Percentiles rank a stretch among this genome's conserved stretches.
phyloP scores from a whole-genome alignment of 768 basidiomycete species.

The Calvatia gigantea region DNA sequence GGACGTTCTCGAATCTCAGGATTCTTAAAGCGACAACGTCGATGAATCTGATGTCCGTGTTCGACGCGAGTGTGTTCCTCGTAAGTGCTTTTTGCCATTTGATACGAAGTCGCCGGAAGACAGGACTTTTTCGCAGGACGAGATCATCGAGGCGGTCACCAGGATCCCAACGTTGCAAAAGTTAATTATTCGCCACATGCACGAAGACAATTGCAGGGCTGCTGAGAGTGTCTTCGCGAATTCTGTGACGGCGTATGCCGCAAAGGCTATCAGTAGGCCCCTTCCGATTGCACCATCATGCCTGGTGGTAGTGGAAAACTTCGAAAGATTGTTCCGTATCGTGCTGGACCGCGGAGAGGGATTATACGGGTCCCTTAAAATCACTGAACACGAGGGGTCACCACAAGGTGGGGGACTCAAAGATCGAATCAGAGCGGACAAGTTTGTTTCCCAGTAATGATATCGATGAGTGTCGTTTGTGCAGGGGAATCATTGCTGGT shows the following conservation, averaged over 20 bases:
- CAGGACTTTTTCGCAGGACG: background rate
- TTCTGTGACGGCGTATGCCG: background rate
- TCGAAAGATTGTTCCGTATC: background rate
- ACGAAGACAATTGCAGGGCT: background rate
- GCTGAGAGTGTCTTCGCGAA: background rate
- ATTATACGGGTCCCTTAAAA: background rate
- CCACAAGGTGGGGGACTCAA: too few relatives aligned
- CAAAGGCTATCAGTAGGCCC: background rate
- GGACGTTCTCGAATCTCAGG: background rate
- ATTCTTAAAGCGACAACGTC: background rate
- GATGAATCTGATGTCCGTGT: background rate
- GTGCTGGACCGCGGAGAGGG: background rate
- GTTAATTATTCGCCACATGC: background rate
- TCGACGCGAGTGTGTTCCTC: background rate
- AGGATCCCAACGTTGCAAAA: conserved; percentile 1
- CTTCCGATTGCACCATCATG: background rate
- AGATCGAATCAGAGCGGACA: too few relatives aligned
- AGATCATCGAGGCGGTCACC: background rate
- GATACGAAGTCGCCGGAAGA: background rate
- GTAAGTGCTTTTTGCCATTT: background rate
- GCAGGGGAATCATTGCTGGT: too few relatives aligned
- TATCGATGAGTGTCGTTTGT: too few relatives aligned
- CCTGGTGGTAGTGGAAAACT: background rate
- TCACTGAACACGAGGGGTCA: background rate
- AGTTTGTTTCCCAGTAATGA: too few relatives aligned